Evolutionary conservation across 1,284 basidiomycete genomes (phyloP), one percentile per base, ranked within the genome.

Genomic region (Ceratobasidium theobromae): DNA sequence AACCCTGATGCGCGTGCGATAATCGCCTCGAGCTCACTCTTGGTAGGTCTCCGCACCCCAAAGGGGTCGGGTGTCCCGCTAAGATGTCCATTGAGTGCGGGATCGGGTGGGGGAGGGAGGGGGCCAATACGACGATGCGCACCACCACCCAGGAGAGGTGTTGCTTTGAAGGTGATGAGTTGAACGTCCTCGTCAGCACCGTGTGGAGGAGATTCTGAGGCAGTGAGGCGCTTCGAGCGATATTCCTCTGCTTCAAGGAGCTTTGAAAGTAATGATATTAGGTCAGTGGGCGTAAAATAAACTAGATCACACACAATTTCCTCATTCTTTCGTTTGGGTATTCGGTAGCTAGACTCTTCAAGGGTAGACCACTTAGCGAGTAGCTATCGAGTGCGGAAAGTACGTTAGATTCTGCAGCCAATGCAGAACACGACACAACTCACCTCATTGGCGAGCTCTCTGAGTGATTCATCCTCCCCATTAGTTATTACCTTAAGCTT

Each of bases 321-420:
- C 16, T 66, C 43, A 72, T 76, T 73, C 81, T 83, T 51, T 62
- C 86, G 80, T 74, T 90, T 91, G 8, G 91, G 89, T 82, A 97
- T 96, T 70, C 93, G 87, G 75, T 91, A 95, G 8, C 85, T 88
- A 41, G 87, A 77, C 27, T 65, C 60, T 54, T 89, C 86, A 46
- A 96, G 80, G 18, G 80, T 80, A 33, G 84, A 82, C 94, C 94
- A 97, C 60, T 86, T 80, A 18, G 82, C 82, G 2, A 92, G 76
- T 14, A 95, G 79, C 84, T 89, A 71, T 67, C 25, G 21, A 28
- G 41, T 32, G 21, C 46, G 52, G 38, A 40, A 32, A 67, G 21
- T 49, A 1, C 48, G 23, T 57, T 23, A 45, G 66, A 28, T 28
- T 43, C 12, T 25, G 6, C 12, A 18, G 28, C 16, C 6, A 21